These are phyloP conservation scores for Mycena galericulata DNA, from an alignment of 768 basidiomycete genomes.

Conservation along the genomic window DNA sequence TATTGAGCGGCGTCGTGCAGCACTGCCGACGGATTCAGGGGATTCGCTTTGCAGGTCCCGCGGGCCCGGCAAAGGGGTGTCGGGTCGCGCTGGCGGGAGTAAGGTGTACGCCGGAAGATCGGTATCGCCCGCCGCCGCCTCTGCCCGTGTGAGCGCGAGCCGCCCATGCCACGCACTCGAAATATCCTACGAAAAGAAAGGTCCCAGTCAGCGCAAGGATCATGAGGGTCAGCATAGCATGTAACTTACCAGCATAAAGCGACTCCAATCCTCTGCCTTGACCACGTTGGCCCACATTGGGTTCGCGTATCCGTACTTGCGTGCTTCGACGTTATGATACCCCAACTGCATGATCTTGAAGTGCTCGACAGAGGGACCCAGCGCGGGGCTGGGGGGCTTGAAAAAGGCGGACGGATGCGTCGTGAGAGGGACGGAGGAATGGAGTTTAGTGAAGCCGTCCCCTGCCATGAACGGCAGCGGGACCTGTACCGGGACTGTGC, in stretches of 20 bases:
- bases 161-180: slow-evolving; percentile 30
- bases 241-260: slow-evolving; percentile 29
- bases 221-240: neutral
- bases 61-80: slow-evolving; percentile 4
- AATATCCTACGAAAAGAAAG: slow-evolving; percentile 15
- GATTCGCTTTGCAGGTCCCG: neutral
- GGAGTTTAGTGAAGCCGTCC: neutral
- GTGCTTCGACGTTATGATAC: neutral
- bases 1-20: neutral
- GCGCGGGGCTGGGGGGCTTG: neutral
- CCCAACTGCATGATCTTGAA: slow-evolving; percentile 24
- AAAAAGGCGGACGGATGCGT: slow-evolving; percentile 23
- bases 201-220: neutral
- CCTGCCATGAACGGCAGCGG: neutral
- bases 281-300: neutral
- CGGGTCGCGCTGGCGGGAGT: neutral
- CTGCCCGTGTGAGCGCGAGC: slow-evolving; percentile 7
- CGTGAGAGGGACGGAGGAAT: neutral
- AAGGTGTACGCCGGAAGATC: slow-evolving; percentile 18
- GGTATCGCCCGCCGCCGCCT: neutral
- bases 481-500: neutral
- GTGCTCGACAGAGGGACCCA: neutral
- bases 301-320: neutral
- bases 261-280: slow-evolving; percentile 5
- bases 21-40: neutral